Base-by-base conservation (phyloP, 805 yeast genomes). In the Saturnispora serradocipensis region DNA sequence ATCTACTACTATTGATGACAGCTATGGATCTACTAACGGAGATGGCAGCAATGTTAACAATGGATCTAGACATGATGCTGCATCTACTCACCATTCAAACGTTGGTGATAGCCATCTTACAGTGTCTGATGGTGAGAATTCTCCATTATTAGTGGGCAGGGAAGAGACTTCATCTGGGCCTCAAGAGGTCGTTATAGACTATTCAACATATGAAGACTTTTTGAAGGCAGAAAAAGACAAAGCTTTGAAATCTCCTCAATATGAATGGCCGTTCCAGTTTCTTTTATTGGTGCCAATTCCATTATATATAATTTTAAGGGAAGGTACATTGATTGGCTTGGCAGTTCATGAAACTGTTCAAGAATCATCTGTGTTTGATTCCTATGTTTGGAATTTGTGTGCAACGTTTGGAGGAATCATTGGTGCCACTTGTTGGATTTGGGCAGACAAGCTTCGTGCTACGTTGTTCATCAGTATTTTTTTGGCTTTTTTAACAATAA, bases 261-360 rank as follows among this genome's bases (percentile, higher is more conserved):
- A 84, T 61, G 95, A 85, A 59, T 89, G 97, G 96, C 73, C 83
- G 15, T 56, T 87, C 16, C 96, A 89, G 64, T 88, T 78, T 59
- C 57, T 86, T 32, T 55, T 82, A 1, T 63, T 84, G 16, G 87
- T 84, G 13, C 96, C 97, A 2, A 49, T 84, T 13, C 68, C 84
- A 1, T 69, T 81, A 3, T 73, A 76, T 34, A 60, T 83, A 35
- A 61, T 82, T n/a, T 75, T 78, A 58, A 75, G 77, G 51, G 66
- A 74, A 36, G 82, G 84, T 5, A 76, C 73, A 53, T 65, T 86
- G 53, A 59, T 81, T 2, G 61, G 87, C 34, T 82, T 81, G 53
- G 93, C 87, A 0, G 55, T 84, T 20, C 77, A 76, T 59, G 88
- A 87, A 66, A 78, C 90, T 0, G 74, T 80, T 20, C 88, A 84